Base-by-base conservation (phyloP, 2,329 filamentous ascomycete genomes). In the Arthrobotrys sinensis region DNA sequence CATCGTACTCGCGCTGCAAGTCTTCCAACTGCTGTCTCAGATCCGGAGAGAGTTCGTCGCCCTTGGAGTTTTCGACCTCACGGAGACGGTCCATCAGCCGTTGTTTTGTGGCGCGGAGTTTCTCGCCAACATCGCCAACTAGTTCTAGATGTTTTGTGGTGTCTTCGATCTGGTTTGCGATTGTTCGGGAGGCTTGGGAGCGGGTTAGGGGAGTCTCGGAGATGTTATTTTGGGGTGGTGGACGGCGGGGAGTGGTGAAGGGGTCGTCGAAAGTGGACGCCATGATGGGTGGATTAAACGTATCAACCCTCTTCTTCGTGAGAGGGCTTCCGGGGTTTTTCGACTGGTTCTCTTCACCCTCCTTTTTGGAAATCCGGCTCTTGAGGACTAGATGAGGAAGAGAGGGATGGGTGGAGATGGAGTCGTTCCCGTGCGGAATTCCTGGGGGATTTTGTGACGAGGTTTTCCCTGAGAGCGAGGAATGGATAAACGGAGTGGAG, bases 1-100 rank as follows among this genome's bases (percentile, higher is more conserved):
- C 94, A 84, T 97, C 95, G 86, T 96, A 98, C 83, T 99, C 96
- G 84, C 90, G 93, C 84, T 99, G 96, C 76, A 99, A 90, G 80
- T 97, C 94, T 12, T 90, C 88, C 66, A 99, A 88, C 85, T 92
- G 94, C 82, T 91, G 89, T 76, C 92, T 92, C 82, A 99, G 86
- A 80, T 97, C 94, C 2, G 92, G 90, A 0, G 91, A 91, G 64
- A 98, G 90, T 79, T 97, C 92, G 24, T 89, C 90, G 81, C 96
- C 92, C 10, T 68, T 70, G 76, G 93, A 87, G 82, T 91, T 90
- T 82, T 97, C 93, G 2, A 99, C 91, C 82, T 98, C 94, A 81
- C 91, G 90, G 73, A 99, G 85, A 81, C 92, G 91, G 52, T 96
- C 92, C 50, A 90, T 89, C 75, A 99, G 88, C 80, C 96, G 91